Base-by-base conservation (phyloP, 257 asterid species). In the Nicotiana attenuata region DNA sequence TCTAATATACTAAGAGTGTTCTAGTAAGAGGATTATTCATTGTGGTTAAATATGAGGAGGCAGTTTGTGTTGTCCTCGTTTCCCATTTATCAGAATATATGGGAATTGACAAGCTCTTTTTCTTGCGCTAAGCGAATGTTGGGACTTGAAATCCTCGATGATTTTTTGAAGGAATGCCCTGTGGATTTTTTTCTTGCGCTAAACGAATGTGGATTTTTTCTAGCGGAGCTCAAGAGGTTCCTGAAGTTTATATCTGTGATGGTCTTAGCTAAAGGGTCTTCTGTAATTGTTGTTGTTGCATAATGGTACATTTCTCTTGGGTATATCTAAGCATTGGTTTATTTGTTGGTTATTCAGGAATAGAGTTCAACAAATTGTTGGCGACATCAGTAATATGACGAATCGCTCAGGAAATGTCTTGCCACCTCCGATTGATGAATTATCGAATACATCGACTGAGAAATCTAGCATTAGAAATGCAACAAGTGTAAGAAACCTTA, bases 321-420 rank as follows among this genome's bases (percentile, higher is more conserved):
- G 80, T 75, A 75, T 15, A 26, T 75, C 64, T 75, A 20, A 38
- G 45, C 85, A 28, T 85, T 82, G 79, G 65, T 79, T 82, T 78
- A 81, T 45, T 64, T 80, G 69, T 71, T 84, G 66, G 33, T 82
- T 83, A 61, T 88, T 65, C 68, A 96, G 99, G 94, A 92, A 89
- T 92, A 90, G 97, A 87, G 99, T 96, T 65, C 97, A 96, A 86
- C 93, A 94, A 91, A 91, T 96, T 78, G 97, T 84, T 84, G 99
- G 99, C 84, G 90, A 87, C 77, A 33, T 93, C 79, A 87, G 88
- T 87, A 91, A 81, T 85, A 82, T 68, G 83, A 77, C 76, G 81
- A 87, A 88, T 73, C 92, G 95, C 76, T 77, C 92, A 10, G 99
- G 99, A 85, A 81, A 81, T 83, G 83, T 89, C 82, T 87, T 96